Conservation (phyloP, 164 flowering plant species). For the Berberis vulgaris region DNA sequence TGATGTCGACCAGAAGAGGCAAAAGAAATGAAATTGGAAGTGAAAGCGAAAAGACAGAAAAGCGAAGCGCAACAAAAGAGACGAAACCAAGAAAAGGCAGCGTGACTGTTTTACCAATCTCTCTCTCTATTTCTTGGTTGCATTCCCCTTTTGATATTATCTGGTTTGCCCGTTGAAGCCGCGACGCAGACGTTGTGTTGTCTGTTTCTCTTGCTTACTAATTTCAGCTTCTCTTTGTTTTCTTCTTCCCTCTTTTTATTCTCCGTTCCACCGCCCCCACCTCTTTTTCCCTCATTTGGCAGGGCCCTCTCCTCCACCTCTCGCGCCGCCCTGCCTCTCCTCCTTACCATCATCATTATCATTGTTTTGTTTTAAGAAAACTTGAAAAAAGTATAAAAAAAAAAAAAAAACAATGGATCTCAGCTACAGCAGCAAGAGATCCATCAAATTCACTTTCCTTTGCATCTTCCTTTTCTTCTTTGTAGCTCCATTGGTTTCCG, state of each 20-base stretch:
- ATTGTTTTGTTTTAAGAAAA: not conserved
- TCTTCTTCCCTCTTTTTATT: not conserved
- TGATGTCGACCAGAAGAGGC: too few species aligned
- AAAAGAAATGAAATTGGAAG: too few species aligned
- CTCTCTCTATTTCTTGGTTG: too few species aligned
- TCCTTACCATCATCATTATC: not conserved
- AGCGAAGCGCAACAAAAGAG: too few species aligned
- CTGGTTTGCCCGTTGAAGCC: slow-evolving; percentile 6
- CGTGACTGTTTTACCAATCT: too few species aligned
- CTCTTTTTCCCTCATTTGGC: not conserved
- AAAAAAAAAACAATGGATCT: not conserved
- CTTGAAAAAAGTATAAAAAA: not conserved
- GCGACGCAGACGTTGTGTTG: not conserved
- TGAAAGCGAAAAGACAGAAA: too few species aligned
- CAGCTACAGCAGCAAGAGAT: not conserved
- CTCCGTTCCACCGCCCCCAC: not conserved
- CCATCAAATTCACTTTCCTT: not conserved
- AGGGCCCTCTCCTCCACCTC: not conserved
- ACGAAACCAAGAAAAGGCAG: too few species aligned
- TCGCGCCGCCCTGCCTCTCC: not conserved
- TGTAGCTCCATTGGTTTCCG: slow-evolving; percentile 3
- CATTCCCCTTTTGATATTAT: too few species aligned
- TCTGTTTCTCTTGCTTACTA: not conserved
- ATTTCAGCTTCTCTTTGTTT: not conserved
- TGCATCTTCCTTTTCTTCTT: not conserved